phyloP scores from a whole-genome alignment of 805 yeast species.

The Dipodascus geniculatus region DNA sequence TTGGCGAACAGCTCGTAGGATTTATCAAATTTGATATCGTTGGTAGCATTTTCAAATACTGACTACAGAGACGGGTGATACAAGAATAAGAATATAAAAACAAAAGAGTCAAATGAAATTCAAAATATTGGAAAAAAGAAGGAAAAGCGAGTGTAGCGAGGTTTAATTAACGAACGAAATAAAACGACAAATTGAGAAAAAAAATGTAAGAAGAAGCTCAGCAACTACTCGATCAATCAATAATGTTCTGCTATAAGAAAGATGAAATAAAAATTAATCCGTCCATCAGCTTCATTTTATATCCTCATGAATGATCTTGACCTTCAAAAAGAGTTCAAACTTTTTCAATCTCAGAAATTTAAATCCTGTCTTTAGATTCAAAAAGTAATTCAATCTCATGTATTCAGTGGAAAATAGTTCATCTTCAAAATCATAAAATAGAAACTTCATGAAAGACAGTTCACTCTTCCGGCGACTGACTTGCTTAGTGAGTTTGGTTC shows the following conservation, averaged over 20 bases:
- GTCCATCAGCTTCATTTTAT: not conserved
- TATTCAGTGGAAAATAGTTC: not conserved
- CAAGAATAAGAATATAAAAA: not conserved
- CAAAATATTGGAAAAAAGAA: not conserved
- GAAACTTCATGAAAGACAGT: not conserved
- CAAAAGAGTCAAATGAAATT: not conserved
- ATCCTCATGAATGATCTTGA: not conserved
- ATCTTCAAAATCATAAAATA: not conserved
- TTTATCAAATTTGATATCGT: not conserved
- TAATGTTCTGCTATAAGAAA: not conserved
- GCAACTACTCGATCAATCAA: not conserved
- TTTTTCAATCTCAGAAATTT: not conserved
- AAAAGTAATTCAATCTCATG: not conserved
- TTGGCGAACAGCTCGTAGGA: not conserved
- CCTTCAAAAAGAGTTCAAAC: not conserved
- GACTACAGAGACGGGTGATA: not conserved
- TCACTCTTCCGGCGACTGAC: not conserved
- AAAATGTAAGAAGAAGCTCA: not conserved
- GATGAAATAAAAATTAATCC: not conserved
- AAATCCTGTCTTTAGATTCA: not conserved
- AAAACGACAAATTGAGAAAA: not conserved
- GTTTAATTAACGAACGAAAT: not conserved
- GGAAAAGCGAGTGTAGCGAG: not conserved
- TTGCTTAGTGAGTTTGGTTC: not conserved
- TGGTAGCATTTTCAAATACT: not conserved